Percentiles rank a stretch among this genome's conserved stretches.
phyloP scores from a whole-genome alignment of 257 asterid species.

The Ligustrum vulgare region DNA sequence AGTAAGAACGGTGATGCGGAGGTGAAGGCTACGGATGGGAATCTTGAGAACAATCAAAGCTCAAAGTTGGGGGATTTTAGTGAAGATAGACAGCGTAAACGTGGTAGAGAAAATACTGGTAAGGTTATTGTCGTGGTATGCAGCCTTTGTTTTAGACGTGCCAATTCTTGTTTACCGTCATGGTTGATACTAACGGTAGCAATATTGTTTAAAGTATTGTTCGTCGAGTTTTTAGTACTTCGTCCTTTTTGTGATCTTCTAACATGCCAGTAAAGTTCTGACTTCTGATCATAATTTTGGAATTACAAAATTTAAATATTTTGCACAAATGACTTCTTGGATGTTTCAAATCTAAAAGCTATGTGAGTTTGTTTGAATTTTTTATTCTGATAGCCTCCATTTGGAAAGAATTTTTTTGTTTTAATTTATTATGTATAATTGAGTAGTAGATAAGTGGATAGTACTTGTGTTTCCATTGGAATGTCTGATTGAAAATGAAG shows the following conservation, averaged over 20 bases:
- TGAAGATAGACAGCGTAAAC: slow-evolving; percentile 70
- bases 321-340: background rate
- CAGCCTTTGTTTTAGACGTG: slow-evolving; percentile 8
- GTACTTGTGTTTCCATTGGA: too few species aligned
- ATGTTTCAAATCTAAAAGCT: too few species aligned
- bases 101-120: slow-evolving; percentile 76
- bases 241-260: background rate
- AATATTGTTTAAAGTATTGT: background rate
- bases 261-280: background rate
- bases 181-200: slow-evolving; percentile 17
- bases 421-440: too few species aligned
- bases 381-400: too few species aligned
- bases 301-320: background rate
- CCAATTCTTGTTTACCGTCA: slow-evolving; percentile 2
- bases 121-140: slow-evolving; percentile 46
- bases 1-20: slow-evolving; percentile 56
- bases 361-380: too few species aligned
- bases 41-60: slow-evolving; percentile 58
- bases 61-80: slow-evolving; percentile 44
- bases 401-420: too few species aligned
- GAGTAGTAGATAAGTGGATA: too few species aligned
- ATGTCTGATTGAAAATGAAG: too few species aligned
- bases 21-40: slow-evolving; percentile 34
- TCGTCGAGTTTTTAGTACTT: background rate
- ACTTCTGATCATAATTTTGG: background rate